Evolutionary conservation across 352 stramenopile genomes (phyloP).

Genomic region (Globisporangium sylvaticum): DNA sequence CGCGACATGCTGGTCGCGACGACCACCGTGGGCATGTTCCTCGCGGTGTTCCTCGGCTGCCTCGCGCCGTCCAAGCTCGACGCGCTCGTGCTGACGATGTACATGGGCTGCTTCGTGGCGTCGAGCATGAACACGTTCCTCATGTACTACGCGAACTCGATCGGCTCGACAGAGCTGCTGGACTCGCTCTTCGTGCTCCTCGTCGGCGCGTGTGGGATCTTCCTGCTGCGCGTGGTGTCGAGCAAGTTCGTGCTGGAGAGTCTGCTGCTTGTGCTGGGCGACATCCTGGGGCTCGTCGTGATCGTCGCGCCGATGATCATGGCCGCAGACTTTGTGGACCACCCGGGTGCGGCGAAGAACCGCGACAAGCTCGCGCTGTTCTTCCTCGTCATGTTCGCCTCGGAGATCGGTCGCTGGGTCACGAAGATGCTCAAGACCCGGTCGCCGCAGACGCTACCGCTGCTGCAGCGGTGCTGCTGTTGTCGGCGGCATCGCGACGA

Average conservation of each 20-base stretch:
- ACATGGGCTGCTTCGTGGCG: constrained; percentile 41
- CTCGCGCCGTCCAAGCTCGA: constrained; percentile 33
- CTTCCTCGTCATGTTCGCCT: constrained; percentile 38
- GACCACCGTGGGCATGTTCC: constrained; percentile 24
- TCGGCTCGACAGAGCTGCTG: constrained; percentile 29
- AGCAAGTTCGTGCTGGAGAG: constrained; percentile 48
- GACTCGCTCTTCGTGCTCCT: constrained; percentile 48
- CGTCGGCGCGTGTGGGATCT: constrained; percentile 29
- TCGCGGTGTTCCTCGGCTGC: constrained; percentile 33
- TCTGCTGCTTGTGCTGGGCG: constrained; percentile 35
- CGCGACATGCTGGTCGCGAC: constrained; percentile 37
- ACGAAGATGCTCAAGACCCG: constrained; percentile 1
- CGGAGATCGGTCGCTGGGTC: constrained; percentile 29
- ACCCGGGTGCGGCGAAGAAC: constrained; percentile 26
- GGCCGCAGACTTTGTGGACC: constrained; percentile 40
- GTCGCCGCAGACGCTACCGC: constrained; percentile 14
- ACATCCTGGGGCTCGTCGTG: constrained; percentile 31
- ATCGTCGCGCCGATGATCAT: constrained; percentile 34
- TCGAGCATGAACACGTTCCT: constrained; percentile 52
- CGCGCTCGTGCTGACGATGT: constrained; percentile 34
- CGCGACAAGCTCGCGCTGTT: constrained; percentile 44
- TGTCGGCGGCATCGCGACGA: constrained; percentile 25
- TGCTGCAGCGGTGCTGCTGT: constrained; percentile 17
- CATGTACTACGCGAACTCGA: constrained; percentile 31
- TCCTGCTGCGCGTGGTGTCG: constrained; percentile 45